These are phyloP conservation scores for Yamadazyma diddensiae DNA, from an alignment of 1,139 yeast genomes.

Conservation along the genomic window DNA sequence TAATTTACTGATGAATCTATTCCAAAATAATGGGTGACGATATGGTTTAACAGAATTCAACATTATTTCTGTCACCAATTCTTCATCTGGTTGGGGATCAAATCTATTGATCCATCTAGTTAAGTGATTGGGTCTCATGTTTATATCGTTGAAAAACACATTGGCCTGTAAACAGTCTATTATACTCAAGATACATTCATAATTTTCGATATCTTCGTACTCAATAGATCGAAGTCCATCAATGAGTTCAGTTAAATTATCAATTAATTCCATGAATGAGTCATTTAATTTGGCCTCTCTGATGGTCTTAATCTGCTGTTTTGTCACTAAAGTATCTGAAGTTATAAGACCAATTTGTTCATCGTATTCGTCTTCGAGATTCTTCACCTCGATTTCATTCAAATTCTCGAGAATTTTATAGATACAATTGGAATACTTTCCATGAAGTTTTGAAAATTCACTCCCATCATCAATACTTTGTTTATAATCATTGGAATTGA, in stretches of 20 bases:
- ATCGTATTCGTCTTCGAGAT: constrained; percentile 20
- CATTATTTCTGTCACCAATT: constrained; percentile 44
- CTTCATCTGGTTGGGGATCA: constrained; percentile 57
- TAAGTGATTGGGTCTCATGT: constrained; percentile 44
- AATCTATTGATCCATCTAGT: constrained; percentile 66
- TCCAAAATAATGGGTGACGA: constrained; percentile 63
- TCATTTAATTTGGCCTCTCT: constrained; percentile 20
- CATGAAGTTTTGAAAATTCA: constrained; percentile 20
- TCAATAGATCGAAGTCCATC: constrained; percentile 14
- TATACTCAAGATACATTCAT: constrained; percentile 36
- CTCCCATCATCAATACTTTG: constrained; percentile 20
- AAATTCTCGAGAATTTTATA: constrained; percentile 36
- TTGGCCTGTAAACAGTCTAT: constrained; percentile 57
- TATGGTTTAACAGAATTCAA: constrained; percentile 46
- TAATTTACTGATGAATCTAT: constrained; percentile 51
- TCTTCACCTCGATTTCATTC: constrained; percentile 14
- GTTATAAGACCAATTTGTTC: constrained; percentile 36
- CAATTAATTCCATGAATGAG: constrained; percentile 27
- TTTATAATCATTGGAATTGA: constrained; percentile 25
- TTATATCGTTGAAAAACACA: constrained; percentile 42
- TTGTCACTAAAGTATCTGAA: constrained; percentile 14
- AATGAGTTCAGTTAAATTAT: constrained; percentile 19
- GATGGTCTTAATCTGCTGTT: constrained; percentile 8
- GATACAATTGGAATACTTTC: constrained; percentile 28
- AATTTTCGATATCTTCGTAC: constrained; percentile 17